A percentile compares a stretch with the other conserved stretches of the same genome.
Evolutionary conservation across 2,329 filamentous ascomycete genomes (phyloP).

Genomic region (Penicillium aurantiogriseum): DNA sequence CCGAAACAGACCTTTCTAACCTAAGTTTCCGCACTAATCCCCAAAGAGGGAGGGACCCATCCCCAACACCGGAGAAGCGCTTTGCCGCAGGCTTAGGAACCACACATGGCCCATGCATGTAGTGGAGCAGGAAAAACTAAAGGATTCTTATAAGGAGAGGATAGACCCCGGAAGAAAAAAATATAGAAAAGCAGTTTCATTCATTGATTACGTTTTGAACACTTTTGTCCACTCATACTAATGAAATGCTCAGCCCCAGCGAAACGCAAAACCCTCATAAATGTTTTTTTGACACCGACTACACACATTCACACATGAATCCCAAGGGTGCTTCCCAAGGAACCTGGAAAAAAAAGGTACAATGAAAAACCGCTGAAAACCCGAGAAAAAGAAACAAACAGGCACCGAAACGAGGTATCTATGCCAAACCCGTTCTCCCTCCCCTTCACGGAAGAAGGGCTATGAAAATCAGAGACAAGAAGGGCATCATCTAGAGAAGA

Average conservation of each 20-base stretch:
- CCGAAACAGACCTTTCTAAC: not conserved
- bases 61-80: conserved; percentile 8
- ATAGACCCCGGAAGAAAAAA: not conserved
- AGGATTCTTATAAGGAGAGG: not conserved
- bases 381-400: conserved; percentile 10
- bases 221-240: not conserved
- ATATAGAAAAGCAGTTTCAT: not conserved
- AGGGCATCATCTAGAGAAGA: conserved; percentile 12
- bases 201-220: not conserved
- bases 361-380: conserved; percentile 14
- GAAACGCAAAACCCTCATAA: conserved; percentile 1
- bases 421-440: conserved; percentile 5
- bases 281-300: conserved; percentile 6
- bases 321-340: not conserved
- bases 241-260: not conserved
- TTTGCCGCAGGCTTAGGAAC: conserved; percentile 1
- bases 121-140: conserved; percentile 6
- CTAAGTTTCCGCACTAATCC: conserved; percentile 1
- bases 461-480: conserved; percentile 2
- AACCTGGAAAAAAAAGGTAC: conserved; percentile 4
- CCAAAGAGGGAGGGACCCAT: not conserved
- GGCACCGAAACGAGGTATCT: conserved; percentile 6
- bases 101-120: conserved; percentile 1
- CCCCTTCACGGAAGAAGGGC: not conserved
- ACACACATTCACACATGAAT: conserved; percentile 6